Evolutionary conservation across 2,329 filamentous ascomycete genomes (phyloP).

Genomic region (Dothidotthia symphoricarpi): DNA sequence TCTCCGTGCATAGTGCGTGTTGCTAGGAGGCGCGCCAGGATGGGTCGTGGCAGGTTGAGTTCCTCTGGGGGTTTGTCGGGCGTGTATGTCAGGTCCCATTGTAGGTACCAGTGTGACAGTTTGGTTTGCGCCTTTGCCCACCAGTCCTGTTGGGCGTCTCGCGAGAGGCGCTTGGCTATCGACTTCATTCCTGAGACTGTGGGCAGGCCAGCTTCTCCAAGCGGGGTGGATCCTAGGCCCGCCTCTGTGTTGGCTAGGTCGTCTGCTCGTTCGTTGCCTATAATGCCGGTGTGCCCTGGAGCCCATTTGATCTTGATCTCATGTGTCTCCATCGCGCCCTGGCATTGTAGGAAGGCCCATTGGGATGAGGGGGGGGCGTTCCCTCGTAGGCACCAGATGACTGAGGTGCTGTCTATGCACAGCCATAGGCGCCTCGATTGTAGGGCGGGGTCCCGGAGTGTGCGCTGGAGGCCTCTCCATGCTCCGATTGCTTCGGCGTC

Average conservation of each 20-base stretch:
- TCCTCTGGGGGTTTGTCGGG: background rate
- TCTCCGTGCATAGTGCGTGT: constrained; percentile 4
- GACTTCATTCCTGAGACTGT: constrained; percentile 1
- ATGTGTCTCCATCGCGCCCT: constrained; percentile 1
- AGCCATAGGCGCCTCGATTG: constrained; percentile 1
- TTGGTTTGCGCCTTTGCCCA: constrained; percentile 2
- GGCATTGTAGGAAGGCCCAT: constrained; percentile 7
- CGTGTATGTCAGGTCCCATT: constrained; percentile 1
- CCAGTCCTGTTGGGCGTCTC: background rate
- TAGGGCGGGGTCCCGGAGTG: background rate
- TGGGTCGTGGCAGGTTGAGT: constrained; percentile 3
- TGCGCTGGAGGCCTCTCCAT: background rate
- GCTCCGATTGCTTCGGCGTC: constrained; percentile 5
- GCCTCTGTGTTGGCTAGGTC: too few species aligned
- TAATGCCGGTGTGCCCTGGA: constrained; percentile 1
- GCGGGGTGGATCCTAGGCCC: background rate
- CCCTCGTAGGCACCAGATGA: constrained; percentile 6
- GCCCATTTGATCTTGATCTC: constrained; percentile 1
- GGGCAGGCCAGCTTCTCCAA: background rate
- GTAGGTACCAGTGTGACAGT: constrained; percentile 3
- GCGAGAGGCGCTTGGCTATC: background rate
- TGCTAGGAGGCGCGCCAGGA: constrained; percentile 3
- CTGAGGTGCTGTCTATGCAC: constrained; percentile 8
- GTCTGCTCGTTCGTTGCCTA: background rate
- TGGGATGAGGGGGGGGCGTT: constrained; percentile 1